These are phyloP conservation scores for Psilocybe tampanensis DNA, from an alignment of 768 basidiomycete genomes.

Conservation along the genomic window DNA sequence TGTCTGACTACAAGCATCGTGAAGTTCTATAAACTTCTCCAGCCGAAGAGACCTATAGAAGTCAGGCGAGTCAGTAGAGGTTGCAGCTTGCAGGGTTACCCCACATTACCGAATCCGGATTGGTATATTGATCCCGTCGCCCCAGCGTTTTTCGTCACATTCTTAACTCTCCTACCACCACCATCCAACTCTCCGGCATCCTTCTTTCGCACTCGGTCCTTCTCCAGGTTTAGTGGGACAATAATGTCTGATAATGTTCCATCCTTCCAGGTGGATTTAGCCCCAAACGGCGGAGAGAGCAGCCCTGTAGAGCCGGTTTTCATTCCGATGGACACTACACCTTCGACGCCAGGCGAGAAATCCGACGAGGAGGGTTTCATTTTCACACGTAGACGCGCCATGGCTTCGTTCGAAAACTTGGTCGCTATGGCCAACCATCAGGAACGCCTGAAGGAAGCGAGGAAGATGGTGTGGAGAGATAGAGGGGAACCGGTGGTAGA, in stretches of 20 bases:
- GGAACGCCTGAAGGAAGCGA: conserved; percentile 69
- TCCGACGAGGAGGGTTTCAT: conserved; percentile 18
- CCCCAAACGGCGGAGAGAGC: not conserved
- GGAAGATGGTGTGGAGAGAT: conserved; percentile 83
- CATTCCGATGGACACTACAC: conserved; percentile 13
- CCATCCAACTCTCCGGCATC: not conserved
- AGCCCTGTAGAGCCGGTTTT: conserved; percentile 3
- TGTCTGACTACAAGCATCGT: not conserved
- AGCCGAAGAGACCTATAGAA: not conserved
- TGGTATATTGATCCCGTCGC: not conserved
- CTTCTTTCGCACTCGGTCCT: not conserved
- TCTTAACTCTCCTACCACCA: not conserved
- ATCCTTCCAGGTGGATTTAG: not conserved
- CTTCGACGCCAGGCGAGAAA: conserved; percentile 17
- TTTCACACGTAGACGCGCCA: conserved; percentile 58
- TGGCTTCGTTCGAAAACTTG: conserved; percentile 82
- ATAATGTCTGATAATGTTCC: not conserved
- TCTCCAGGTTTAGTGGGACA: not conserved
- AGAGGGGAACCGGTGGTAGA: conserved; percentile 76
- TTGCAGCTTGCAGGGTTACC: not conserved
- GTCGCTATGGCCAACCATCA: conserved; percentile 85
- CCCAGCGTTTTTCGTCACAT: not conserved
- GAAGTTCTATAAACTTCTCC: not conserved
- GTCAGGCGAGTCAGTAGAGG: not conserved
- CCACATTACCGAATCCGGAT: not conserved